Evolutionary conservation across 495 filamentous ascomycete genomes (phyloP).

Genomic region (Penicillium herquei): DNA sequence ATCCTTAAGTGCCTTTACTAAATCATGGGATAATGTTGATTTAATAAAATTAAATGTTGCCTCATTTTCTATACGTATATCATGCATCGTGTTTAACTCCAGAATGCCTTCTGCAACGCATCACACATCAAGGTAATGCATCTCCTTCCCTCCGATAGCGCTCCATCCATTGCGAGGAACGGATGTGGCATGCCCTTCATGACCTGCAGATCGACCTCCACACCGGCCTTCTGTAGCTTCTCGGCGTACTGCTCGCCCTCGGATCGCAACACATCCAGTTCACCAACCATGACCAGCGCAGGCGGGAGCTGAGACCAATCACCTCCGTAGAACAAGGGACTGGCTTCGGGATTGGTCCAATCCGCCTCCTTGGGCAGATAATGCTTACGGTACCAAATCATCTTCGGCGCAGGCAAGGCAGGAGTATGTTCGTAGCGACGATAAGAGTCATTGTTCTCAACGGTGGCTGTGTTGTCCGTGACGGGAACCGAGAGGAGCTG

Average conservation of each 20-base stretch:
- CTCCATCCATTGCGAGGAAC: slow-evolving; percentile 61
- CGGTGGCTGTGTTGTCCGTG: slow-evolving; percentile 54
- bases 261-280: slow-evolving; percentile 52
- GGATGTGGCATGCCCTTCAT: slow-evolving; percentile 63
- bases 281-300: slow-evolving; percentile 55
- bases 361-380: slow-evolving; percentile 50
- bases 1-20: too few species aligned
- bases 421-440: slow-evolving; percentile 48
- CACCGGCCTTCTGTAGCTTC: slow-evolving; percentile 49
- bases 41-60: background rate
- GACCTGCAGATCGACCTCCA: slow-evolving; percentile 53
- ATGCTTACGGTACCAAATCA: slow-evolving; percentile 59
- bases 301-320: slow-evolving; percentile 49
- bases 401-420: slow-evolving; percentile 52
- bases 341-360: slow-evolving; percentile 51
- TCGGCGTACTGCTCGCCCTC: slow-evolving; percentile 52
- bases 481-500: slow-evolving; percentile 59
- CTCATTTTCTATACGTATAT: too few species aligned
- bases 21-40: too few species aligned
- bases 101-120: slow-evolving; percentile 46
- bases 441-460: slow-evolving; percentile 46
- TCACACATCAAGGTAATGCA: slow-evolving; percentile 57
- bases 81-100: slow-evolving; percentile 4
- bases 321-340: slow-evolving; percentile 49
- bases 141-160: slow-evolving; percentile 49